Base-by-base conservation (phyloP, 2,329 filamentous ascomycete species). In the Leptographium wingfieldii region DNA sequence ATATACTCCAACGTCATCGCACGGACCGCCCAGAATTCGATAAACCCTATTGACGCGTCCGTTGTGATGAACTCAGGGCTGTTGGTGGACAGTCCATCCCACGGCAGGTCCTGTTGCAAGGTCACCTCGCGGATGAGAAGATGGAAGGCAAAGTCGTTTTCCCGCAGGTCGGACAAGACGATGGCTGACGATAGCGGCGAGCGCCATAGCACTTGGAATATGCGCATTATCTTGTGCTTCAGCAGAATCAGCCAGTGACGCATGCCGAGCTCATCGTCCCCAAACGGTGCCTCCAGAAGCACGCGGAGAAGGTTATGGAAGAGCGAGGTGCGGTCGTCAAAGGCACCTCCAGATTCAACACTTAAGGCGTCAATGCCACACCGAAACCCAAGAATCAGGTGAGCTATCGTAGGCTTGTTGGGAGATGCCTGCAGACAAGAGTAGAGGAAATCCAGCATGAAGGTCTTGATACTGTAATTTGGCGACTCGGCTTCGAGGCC, bases 321-420 rank as follows among this genome's bases (percentile, higher is more conserved):
- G 16, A 99, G 76, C 0, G 94, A 92, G 25, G 80, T 80, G 16
- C 84, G 81, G 19, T 81, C 77, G 14, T 85, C 81, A 71, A 96
- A 95, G 2, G 87, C 73, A 55, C 90, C 82, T 33, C 84, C 81
- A 1, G 83, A 74, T 57, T 87, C 80, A 38, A 94, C 75, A 29
- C 83, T 83, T 2, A 97, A 76, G 11, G 80, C 80, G 63, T 84
- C 85, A 43, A 86, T 82, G 52, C 84, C 82, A 67, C 90, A 95
- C 60, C 81, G 81, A 70, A 99, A 96, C 0, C 94, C 94, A 5
- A 99, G 82, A 2, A 99, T 77, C 54, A 95, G 79, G 71, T 99
- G 95, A 0, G 92, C 94, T 65, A 99, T 86, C 2, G 87, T 95
- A 5, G 94, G 92, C 66, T 85, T 83, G 66, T 87, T 82, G 1